Base-by-base conservation (phyloP, 78 protist species). In the Dictyostelium firmibasis region DNA sequence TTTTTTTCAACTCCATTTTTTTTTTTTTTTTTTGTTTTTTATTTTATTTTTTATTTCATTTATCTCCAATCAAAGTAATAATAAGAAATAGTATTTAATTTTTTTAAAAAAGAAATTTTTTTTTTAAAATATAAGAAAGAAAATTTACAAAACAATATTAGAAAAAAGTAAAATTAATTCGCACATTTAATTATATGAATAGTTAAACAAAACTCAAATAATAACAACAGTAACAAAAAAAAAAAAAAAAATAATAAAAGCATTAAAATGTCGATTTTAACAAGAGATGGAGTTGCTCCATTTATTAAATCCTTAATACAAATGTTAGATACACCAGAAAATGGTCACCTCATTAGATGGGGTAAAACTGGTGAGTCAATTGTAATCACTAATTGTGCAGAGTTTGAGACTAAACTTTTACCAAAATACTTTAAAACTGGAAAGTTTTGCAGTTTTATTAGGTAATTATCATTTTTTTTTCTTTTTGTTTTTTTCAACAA, bases 201-300 rank as follows among this genome's bases (percentile, higher is more conserved):
- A 47, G 57, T 47, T 47, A 47, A 47, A 47, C 57, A n/a, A n/a
- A n/a, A n/a, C n/a, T n/a, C n/a, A n/a, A 41, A 41, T 10, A 41
- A 41, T 10, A 41, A 47, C 57, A 47, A 47, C 11, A 47, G 14
- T 4, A 47, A 47, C 16, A 47, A 13, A 9, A 11, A 47, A 10
- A 47, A 47, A 1, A 11, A 47, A 47, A 11, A 47, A 10, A 50
- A 50, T 27, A 67, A 27, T 27, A n/a, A n/a, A n/a, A n/a, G n/a
- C n/a, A 67, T 27, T 67, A 67, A 67, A 18, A 81, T 81, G 86
- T 47, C 93, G 35, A 27, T 69, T 35, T 78, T 89, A 47, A 81
- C 94, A 31, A 89, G 94, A 81, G 94, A 89, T 89, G 94, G 94
- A 69, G 86, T 89, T 31, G 94, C 94, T 69, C 94, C 94, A 89